Base-by-base conservation (phyloP, 768 basidiomycete species). In the Phaffia australis region DNA sequence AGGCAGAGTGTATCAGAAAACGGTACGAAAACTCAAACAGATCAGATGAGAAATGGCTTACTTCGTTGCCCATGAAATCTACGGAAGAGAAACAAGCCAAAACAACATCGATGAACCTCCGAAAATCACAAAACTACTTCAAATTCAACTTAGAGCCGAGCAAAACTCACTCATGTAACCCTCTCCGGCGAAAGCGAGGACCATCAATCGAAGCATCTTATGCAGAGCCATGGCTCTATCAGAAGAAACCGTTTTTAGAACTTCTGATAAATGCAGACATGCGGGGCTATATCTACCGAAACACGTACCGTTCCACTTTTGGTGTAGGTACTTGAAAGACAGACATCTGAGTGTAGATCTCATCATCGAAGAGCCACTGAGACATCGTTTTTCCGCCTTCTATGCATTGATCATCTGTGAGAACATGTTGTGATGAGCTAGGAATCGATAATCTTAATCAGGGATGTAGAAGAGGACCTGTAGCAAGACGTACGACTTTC, bases 31-130 rank as follows among this genome's bases (percentile, higher is more conserved):
- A 7, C 7, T 4, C 58, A 8, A 46, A n/a, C 27, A 16, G 25
- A 35, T n/a, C 5, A 35, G 56, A 42, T 7, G 58, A 60, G 35
- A 14, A 57, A 27, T 23, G 18, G 30, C 56, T 49, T n/a, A 65
- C 68, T 52, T 70, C 70, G 64, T 70, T 70, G 30, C 70, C 70
- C 70, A 70, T 70, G 46, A 70, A 70, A 30, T 63, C 69, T 70
- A 42, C 11, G 35, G 25, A 21, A 3, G 46, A 23, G 65, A 19
- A 46, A 19, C 29, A 52, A 25, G 35, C 23, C 56, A 21, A 32
- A 50, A 21, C n/a, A n/a, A n/a, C n/a, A n/a, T n/a, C n/a, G n/a
- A n/a, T 58, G 63, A 23, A 27, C 15, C 1, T 30, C 60, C n/a
- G 25, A 51, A 42, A 6, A 5, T 35, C 21, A 16, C 19, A 7